A percentile compares a stretch with the other conserved stretches of the same genome.
Conservation (phyloP, 306 rosid species). For the Rubus idaeus region DNA sequence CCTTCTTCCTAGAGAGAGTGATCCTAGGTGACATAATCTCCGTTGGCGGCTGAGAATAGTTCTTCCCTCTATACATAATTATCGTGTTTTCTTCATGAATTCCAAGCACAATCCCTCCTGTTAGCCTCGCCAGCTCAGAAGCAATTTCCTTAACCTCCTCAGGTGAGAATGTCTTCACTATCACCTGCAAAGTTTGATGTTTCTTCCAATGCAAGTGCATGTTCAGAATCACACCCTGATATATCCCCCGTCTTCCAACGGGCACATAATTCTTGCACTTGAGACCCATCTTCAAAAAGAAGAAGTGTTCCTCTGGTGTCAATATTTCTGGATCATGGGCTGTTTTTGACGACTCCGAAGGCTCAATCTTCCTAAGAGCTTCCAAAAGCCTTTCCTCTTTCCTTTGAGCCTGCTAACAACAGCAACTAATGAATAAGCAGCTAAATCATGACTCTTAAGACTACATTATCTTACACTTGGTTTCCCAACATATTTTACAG, state of each 20-base stretch:
- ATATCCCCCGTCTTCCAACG: conserved; percentile 92
- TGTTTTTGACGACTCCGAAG: conserved; percentile 64
- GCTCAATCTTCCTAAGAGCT: conserved; percentile 82
- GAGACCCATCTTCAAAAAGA: conserved; percentile 90
- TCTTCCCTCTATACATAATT: conserved; percentile 96
- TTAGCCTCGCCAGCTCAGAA: conserved; percentile 77
- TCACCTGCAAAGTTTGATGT: conserved; percentile 86
- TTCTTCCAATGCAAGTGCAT: conserved; percentile 99
- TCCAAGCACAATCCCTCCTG: conserved; percentile 87
- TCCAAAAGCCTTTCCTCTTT: conserved; percentile 71
- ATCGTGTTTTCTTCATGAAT: conserved; percentile 84
- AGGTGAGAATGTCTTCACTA: conserved; percentile 81
- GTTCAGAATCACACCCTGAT: conserved; percentile 91
- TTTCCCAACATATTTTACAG: neutral
- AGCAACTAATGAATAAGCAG: conserved; percentile 19
- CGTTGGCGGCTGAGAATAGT: conserved; percentile 92
- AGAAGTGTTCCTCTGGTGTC: conserved; percentile 96
- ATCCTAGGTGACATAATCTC: conserved; percentile 97
- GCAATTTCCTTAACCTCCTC: conserved; percentile 96
- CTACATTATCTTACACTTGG: neutral
- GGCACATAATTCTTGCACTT: conserved; percentile 92
- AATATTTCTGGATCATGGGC: conserved; percentile 94
- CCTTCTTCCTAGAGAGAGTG: conserved; percentile 93
- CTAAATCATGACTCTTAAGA: neutral
- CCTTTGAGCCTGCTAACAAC: conserved; percentile 59